Evolutionary conservation across 129 eudicot genomes (phyloP).

Genomic region (Daucus carota): DNA sequence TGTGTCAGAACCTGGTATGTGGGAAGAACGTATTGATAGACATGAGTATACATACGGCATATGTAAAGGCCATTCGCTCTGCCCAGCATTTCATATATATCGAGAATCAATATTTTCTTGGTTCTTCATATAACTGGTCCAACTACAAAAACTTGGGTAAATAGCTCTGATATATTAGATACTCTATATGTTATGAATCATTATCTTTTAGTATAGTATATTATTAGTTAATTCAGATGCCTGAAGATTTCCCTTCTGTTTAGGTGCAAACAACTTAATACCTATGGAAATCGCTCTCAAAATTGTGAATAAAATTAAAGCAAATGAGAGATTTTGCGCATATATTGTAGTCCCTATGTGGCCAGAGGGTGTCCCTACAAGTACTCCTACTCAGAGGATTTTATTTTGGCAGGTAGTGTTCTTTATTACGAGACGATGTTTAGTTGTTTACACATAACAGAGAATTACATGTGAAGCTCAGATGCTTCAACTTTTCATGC

Average conservation of each 20-base stretch:
- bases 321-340: conserved; percentile 81
- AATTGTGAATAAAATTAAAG: conserved; percentile 74
- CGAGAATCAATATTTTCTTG: conserved; percentile 87
- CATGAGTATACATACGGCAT: conserved; percentile 97
- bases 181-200: neutral
- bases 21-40: conserved; percentile 92
- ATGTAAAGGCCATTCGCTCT: conserved; percentile 86
- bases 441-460: neutral
- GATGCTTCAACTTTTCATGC: neutral
- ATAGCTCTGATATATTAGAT: conserved; percentile 11
- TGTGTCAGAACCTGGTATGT: conserved; percentile 72
- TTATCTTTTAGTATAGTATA: neutral
- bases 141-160: conserved; percentile 58
- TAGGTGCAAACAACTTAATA: conserved; percentile 94
- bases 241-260: conserved; percentile 8
- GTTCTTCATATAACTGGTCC: conserved; percentile 84
- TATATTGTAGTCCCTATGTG: conserved; percentile 94
- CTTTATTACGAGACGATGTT: neutral
- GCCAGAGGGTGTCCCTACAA: conserved; percentile 94
- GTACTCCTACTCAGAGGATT: conserved; percentile 64
- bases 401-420: conserved; percentile 92
- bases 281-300: conserved; percentile 97
- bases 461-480: neutral
- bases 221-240: neutral
- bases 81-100: conserved; percentile 94